Percentiles rank a stretch among this genome's conserved stretches.
These are phyloP conservation scores for Xylariaceae sp. DNA, from an alignment of 2,329 filamentous ascomycete genomes.

Conservation along the genomic window DNA sequence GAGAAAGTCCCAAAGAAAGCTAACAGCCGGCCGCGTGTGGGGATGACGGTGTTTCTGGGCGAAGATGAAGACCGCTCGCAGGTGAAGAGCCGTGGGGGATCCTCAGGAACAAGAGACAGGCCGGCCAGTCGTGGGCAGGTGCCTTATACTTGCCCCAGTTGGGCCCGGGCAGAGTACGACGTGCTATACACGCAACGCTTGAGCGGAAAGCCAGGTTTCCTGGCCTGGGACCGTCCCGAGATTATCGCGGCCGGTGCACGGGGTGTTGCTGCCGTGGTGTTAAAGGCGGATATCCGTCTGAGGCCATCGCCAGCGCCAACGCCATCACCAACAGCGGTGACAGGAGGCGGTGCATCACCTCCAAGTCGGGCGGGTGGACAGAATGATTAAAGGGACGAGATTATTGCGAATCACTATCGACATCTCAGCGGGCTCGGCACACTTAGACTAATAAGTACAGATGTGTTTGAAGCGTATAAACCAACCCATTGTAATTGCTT, in stretches of 20 bases:
- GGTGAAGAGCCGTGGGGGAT: constrained; percentile 12
- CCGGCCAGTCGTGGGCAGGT: constrained; percentile 12
- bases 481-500: too few species aligned
- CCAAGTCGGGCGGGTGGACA: too few species aligned
- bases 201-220: constrained; percentile 37
- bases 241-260: constrained; percentile 39
- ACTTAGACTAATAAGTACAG: too few species aligned
- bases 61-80: constrained; percentile 18
- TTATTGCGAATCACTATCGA: too few species aligned
- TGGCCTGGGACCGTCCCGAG: constrained; percentile 46
- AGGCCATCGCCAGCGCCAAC: constrained; percentile 14
- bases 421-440: too few species aligned
- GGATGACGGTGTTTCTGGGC: constrained; percentile 44
- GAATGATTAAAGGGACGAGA: too few species aligned
- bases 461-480: too few species aligned
- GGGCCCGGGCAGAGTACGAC: constrained; percentile 40
- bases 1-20: constrained; percentile 26
- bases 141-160: constrained; percentile 42
- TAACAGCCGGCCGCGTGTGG: constrained; percentile 35
- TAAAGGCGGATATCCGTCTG: constrained; percentile 36
- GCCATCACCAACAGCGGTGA: constrained; percentile 31
- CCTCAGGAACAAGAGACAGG: constrained; percentile 14
- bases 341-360: constrained; percentile 26
- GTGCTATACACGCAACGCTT: constrained; percentile 38
- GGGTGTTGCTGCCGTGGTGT: constrained; percentile 36